Evolutionary conservation across 352 stramenopile species (phyloP), one percentile per base, ranked within the genome.

Genomic region (Globisporangium nagaii): DNA sequence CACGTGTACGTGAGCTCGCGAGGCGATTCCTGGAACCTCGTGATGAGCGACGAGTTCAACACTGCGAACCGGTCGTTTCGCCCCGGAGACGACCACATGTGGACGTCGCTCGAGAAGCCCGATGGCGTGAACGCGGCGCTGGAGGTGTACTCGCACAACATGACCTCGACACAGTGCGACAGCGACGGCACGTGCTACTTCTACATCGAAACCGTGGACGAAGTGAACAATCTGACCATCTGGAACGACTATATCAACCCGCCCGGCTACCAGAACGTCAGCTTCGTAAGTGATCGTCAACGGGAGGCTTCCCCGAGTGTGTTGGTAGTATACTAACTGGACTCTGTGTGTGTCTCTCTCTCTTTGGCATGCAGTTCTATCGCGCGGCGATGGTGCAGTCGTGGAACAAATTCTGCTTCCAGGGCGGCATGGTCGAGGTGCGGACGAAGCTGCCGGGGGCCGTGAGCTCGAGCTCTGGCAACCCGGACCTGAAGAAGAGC

Each of bases 381-480:
- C 20, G 40, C 24, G 40, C 40, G 1, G 40, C n/a, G 3, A 97
- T 98, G 90, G 41, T 98, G 0, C 89, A 97, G 62, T 84, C 70
- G 1, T 98, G 92, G 92, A 97, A 97, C 61, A 97, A 97, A 48
- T 98, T 98, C 53, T 98, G 91, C 62, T 97, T 96, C 65, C 95
- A 96, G 37, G 94, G 94, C 24, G 94, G 94, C 3, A 96, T 98
- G 58, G 57, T 98, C 9, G 89, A 98, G 25, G 40, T 45, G 2
- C 40, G 40, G 4, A 20, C 40, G 0, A 13, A 52, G 20, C 32
- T 40, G 3, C 88, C 88, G 6, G 88, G 84, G 6, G 74, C 86
- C 28, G 63, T 66, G 0, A 66, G 70, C 24, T 8, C 19, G 4
- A 17, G 15, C n/a, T 52, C 48, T 1, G 39, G 25, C 3, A 67